Conservation (phyloP, 352 stramenopile species). For the Globisporangium cylindrosporum region DNA sequence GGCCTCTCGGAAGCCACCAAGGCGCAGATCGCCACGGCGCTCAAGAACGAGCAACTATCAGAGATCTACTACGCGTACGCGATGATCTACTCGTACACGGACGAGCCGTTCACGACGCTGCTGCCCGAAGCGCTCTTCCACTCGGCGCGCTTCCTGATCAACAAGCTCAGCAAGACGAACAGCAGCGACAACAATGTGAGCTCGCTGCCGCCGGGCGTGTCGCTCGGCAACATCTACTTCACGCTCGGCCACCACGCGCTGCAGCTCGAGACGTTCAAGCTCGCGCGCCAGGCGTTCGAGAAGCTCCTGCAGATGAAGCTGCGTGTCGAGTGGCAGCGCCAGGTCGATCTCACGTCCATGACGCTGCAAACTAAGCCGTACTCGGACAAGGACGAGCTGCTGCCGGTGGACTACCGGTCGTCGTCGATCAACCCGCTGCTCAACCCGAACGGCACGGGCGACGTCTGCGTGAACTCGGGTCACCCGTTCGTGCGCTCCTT, state of each 20-base stretch:
- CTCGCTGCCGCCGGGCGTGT: slow-evolving; percentile 78
- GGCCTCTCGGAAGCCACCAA: slow-evolving; percentile 23
- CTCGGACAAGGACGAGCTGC: slow-evolving; percentile 89
- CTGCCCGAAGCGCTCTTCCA: slow-evolving; percentile 92
- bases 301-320: slow-evolving; percentile 89
- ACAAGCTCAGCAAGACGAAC: slow-evolving; percentile 60
- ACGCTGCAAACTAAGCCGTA: slow-evolving; percentile 92
- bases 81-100: slow-evolving; percentile 91
- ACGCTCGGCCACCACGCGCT: slow-evolving; percentile 92
- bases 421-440: slow-evolving; percentile 91
- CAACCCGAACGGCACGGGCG: slow-evolving; percentile 84
- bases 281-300: slow-evolving; percentile 92
- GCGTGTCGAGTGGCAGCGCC: slow-evolving; percentile 74
- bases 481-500: slow-evolving; percentile 95
- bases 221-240: slow-evolving; percentile 90
- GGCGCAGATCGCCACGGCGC: slow-evolving; percentile 32
- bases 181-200: slow-evolving; percentile 15
- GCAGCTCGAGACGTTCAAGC: slow-evolving; percentile 90
- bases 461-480: slow-evolving; percentile 91
- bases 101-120: slow-evolving; percentile 93
- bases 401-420: slow-evolving; percentile 95
- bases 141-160: slow-evolving; percentile 91
- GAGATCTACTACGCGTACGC: slow-evolving; percentile 94
- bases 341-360: slow-evolving; percentile 92
- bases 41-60: slow-evolving; percentile 73